Evolutionary conservation across 2,329 filamentous ascomycete genomes (phyloP), one percentile per base, ranked within the genome.

Genomic region (Fusarium denticulatum): DNA sequence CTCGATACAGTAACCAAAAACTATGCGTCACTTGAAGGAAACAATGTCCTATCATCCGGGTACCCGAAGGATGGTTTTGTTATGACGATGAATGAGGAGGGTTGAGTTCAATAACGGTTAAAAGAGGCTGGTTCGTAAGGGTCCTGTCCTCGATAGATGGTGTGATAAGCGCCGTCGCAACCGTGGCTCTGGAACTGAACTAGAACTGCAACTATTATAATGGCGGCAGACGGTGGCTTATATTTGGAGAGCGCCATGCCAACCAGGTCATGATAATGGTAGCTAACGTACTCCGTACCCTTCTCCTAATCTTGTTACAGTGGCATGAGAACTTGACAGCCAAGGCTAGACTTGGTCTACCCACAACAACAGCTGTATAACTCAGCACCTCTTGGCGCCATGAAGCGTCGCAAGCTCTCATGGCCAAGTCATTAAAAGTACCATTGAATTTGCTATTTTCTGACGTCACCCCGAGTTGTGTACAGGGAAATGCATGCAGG

Each of bases 81-180:
- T 49, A 34, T n/a, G 39, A 53, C 28, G 30, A 67, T 56, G 49
- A 32, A 60, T 60, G 57, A 45, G 55, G 53, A 63, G 60, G 59
- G 67, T 43, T 67, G 53, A 40, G 50, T 58, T 69, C 61, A 65
- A 40, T 30, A 34, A 55, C 45, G 46, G 40, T 55, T 36, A 47
- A 70, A 70, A 55, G 67, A 73, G 70, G 62, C 46, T 73, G 68
- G 66, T 67, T 60, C 34, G 37, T 67, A 73, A 58, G 56, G 71
- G 59, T 62, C 56, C 42, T 36, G 32, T 50, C 24, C 32, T 58
- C 20, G 32, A 50, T 58, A 18, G 42, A 58, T 69, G 72, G 70
- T 75, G 71, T 76, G 75, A 71, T 74, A 69, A 68, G 74, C 69
- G 62, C 64, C 67, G 64, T 75, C 60, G 60, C 60, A 71, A 65